Evolutionary conservation across 352 stramenopile genomes (phyloP).

Genomic region (Globisporangium mamillatum): DNA sequence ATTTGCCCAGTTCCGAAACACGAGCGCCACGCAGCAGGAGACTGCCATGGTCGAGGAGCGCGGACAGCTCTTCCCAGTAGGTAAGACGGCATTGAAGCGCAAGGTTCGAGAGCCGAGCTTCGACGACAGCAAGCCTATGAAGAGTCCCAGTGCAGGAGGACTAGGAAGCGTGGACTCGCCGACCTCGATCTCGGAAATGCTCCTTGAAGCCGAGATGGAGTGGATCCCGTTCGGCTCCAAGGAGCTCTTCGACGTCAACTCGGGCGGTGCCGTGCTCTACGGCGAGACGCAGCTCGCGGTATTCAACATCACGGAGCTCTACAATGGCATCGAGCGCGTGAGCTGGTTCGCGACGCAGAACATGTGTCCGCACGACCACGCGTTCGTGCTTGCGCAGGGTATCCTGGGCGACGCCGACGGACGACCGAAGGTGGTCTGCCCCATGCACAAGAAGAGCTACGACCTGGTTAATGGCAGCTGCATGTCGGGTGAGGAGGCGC

Average conservation of each 20-base stretch:
- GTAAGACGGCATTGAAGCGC: constrained; percentile 51
- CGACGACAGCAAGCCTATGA: constrained; percentile 23
- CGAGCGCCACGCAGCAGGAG: constrained; percentile 62
- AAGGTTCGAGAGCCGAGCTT: constrained; percentile 48
- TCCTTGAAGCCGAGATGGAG: constrained; percentile 20
- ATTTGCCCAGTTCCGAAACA: constrained; percentile 93
- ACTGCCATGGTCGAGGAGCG: constrained; percentile 66
- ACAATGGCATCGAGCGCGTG: constrained; percentile 55
- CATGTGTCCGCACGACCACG: constrained; percentile 91
- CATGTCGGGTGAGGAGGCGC: constrained; percentile 57
- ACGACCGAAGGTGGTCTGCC: constrained; percentile 87
- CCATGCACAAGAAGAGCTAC: constrained; percentile 93
- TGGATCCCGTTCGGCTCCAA: constrained; percentile 81
- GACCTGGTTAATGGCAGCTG: constrained; percentile 70
- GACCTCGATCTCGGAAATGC: constrained; percentile 30
- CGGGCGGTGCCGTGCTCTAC: constrained; percentile 86
- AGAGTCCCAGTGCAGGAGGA: background rate
- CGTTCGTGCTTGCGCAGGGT: constrained; percentile 91
- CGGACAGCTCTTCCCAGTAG: constrained; percentile 84
- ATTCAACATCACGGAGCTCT: constrained; percentile 81
- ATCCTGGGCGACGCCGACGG: constrained; percentile 83
- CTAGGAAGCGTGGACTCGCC: constrained; percentile 21
- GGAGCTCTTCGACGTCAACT: constrained; percentile 75
- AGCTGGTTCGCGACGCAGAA: constrained; percentile 93
- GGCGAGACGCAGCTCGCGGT: constrained; percentile 89